Conservation (phyloP, 1,284 basidiomycete genomes). For the Ceratobasidium sp. region DNA sequence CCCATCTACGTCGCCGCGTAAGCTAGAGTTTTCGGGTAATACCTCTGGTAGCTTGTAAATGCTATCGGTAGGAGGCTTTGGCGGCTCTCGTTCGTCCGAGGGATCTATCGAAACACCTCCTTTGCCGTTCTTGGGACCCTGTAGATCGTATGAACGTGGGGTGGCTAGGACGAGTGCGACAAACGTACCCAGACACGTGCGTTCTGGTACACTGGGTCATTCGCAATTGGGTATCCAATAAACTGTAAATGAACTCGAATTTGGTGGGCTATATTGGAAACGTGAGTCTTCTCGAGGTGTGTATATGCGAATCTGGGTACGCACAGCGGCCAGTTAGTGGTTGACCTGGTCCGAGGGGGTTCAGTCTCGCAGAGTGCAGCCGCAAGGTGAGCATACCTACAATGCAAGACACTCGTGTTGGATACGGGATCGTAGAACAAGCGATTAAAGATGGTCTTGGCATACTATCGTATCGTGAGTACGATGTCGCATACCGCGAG, state of each 20-base stretch:
- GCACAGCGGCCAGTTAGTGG: slow-evolving; percentile 88
- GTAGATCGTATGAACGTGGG: not conserved
- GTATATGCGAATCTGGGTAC: slow-evolving; percentile 47
- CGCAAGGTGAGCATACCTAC: slow-evolving; percentile 55
- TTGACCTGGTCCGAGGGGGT: slow-evolving; percentile 59
- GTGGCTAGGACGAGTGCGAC: not conserved
- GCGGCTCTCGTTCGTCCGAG: slow-evolving; percentile 21
- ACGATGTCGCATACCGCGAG: not conserved
- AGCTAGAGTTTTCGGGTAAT: slow-evolving; percentile 11
- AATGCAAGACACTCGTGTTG: slow-evolving; percentile 88
- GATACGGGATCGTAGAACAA: slow-evolving; percentile 84
- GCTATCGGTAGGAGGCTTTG: slow-evolving; percentile 28
- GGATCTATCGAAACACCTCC: slow-evolving; percentile 38
- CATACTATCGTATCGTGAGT: slow-evolving; percentile 58
- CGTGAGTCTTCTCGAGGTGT: not conserved
- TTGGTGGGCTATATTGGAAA: slow-evolving; percentile 74
- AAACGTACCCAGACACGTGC: slow-evolving; percentile 76
- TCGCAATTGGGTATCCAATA: slow-evolving; percentile 91
- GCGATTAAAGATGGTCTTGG: slow-evolving; percentile 88
- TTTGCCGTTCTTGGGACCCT: slow-evolving; percentile 40
- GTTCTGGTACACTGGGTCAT: slow-evolving; percentile 87
- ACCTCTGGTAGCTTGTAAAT: slow-evolving; percentile 12
- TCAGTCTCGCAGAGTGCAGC: not conserved
- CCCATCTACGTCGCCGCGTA: slow-evolving; percentile 1
- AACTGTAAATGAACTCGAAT: slow-evolving; percentile 96